Base-by-base conservation (phyloP, 768 basidiomycete genomes). In the Termitomyces eurrhizus region DNA sequence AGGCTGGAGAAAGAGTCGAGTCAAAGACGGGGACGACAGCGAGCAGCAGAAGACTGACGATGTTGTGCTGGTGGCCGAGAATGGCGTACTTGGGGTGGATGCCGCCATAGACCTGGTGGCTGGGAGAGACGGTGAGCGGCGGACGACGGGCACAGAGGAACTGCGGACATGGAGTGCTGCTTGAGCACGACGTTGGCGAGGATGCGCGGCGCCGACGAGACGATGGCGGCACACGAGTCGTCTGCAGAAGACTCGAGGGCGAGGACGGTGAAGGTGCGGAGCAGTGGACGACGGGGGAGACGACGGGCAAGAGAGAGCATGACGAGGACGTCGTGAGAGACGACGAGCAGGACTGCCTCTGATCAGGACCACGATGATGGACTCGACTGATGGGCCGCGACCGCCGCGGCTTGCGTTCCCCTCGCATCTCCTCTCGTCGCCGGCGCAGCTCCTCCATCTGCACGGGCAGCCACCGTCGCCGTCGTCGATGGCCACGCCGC, bases 171-270 rank as follows among this genome's bases (percentile, higher is more conserved):
- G 44, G 80, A 68, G 62, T 91, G 82, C 69, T 98, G 95, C 69
- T 90, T 92, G 42, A 92, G 75, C 62, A 98, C 88, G 5, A 98
- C 83, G 70, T 95, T 96, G 2, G 93, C 88, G 56, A 91, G 84
- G 44, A 98, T 79, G 68, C 78, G 68, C 21, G 85, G 81, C 8
- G 82, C 76, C 1, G 88, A 90, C 21, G 84, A 82, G 39, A 99
- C 89, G 53, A 98, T 79, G 0, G 95, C 90, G 16, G 88, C 93
- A 66, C 94, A 96, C 1, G 94, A 92, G 69, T 98, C 97, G 72
- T 99, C 96, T 14, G 94, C 93, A 13, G 93, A 95, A 1, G 89
- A 88, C 73, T 97, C 95, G 41, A 96, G 67, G 8, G 85, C 89
- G 8, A 92, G 80, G 14, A 92, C 85, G 1, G 84, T 89, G 67